phyloP scores from a whole-genome alignment of 2,329 filamentous ascomycete genomes.

The Botryotinia narcissicola region DNA sequence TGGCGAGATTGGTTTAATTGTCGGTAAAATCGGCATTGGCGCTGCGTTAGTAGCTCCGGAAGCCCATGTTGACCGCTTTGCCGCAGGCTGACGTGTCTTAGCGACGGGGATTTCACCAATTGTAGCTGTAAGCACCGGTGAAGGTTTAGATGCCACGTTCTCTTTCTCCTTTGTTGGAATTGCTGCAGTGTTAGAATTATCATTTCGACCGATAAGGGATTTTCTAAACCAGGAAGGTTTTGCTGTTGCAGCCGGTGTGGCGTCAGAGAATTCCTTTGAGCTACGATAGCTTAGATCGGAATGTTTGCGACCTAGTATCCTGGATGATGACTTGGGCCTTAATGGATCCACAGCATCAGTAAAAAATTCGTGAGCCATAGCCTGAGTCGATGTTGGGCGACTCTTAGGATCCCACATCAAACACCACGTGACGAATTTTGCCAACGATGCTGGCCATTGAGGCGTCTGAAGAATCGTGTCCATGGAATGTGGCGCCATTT shows the following conservation, averaged over 20 bases:
- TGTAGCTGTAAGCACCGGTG: constrained; percentile 45
- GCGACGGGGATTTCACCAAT: constrained; percentile 42
- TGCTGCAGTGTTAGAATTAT: constrained; percentile 61
- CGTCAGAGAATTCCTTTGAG: constrained; percentile 59
- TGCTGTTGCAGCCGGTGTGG: constrained; percentile 60
- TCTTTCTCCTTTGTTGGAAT: constrained; percentile 48
- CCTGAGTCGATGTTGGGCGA: constrained; percentile 87
- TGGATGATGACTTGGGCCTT: constrained; percentile 85
- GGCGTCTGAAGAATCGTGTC: constrained; percentile 88
- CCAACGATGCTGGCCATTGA: constrained; percentile 85
- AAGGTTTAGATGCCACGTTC: constrained; percentile 44
- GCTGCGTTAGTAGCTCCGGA: constrained; percentile 77
- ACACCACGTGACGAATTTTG: constrained; percentile 96
- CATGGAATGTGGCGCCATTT: constrained; percentile 97
- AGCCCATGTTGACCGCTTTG: constrained; percentile 91
- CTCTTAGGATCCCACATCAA: constrained; percentile 97
- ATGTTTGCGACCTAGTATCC: constrained; percentile 83
- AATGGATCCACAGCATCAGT: constrained; percentile 87
- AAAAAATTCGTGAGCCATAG: constrained; percentile 95
- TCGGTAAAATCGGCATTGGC: constrained; percentile 94
- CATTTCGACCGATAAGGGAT: constrained; percentile 80
- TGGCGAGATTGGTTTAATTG: constrained; percentile 92
- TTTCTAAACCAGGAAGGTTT: constrained; percentile 98
- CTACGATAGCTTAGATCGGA: constrained; percentile 72
- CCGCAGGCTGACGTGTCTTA: constrained; percentile 51